Conservation (phyloP, 2,329 filamentous ascomycete genomes). For the Scorias spongiosa region DNA sequence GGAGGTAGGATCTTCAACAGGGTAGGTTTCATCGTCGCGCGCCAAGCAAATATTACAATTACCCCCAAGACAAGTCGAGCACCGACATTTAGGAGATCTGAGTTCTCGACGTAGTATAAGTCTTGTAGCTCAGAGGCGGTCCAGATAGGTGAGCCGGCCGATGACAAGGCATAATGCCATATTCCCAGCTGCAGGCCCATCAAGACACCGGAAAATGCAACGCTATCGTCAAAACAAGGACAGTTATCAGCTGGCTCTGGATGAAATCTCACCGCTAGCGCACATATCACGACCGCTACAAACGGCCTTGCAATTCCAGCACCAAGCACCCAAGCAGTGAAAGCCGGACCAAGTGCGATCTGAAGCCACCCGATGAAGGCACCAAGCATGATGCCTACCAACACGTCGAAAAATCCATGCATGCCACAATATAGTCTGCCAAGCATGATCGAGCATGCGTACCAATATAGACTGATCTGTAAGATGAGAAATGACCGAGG, state of each 20-base stretch:
- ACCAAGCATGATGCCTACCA: conserved; percentile 65
- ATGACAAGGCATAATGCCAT: conserved; percentile 50
- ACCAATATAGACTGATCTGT: conserved; percentile 55
- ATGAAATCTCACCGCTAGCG: conserved; percentile 63
- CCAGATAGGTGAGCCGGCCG: neutral
- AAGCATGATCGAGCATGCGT: conserved; percentile 75
- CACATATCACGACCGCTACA: conserved; percentile 48
- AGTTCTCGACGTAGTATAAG: conserved; percentile 48
- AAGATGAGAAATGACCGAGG: conserved; percentile 28
- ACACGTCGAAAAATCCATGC: conserved; percentile 90
- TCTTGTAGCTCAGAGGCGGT: conserved; percentile 36
- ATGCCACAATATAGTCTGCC: conserved; percentile 94
- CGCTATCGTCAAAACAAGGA: conserved; percentile 91
- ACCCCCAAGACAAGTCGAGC: conserved; percentile 66
- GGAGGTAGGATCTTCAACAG: conserved; percentile 67
- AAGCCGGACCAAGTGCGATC: conserved; percentile 37
- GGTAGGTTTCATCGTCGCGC: conserved; percentile 73
- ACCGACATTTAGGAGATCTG: conserved; percentile 51
- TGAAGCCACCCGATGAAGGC: conserved; percentile 45
- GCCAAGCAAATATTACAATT: conserved; percentile 73
- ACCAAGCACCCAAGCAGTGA: conserved; percentile 57
- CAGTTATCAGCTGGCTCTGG: conserved; percentile 95
- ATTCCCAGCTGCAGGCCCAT: conserved; percentile 70
- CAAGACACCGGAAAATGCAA: conserved; percentile 80
- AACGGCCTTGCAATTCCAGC: conserved; percentile 50